phyloP scores from a whole-genome alignment of 148 eudicot genomes.

The Rhododendron simsii region DNA sequence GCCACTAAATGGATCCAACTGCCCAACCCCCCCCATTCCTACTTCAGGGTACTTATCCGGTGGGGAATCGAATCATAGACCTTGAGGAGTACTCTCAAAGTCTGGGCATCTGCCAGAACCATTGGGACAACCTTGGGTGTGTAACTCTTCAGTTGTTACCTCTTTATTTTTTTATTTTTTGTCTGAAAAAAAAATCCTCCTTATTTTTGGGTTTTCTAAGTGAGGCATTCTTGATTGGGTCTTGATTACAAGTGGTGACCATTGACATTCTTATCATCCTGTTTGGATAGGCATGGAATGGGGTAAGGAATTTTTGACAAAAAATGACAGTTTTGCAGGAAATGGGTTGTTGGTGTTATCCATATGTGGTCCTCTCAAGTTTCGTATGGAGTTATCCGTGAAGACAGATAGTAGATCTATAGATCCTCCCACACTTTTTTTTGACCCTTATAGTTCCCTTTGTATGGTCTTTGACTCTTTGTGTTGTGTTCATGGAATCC shows the following conservation, averaged over 20 bases:
- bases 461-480: background rate
- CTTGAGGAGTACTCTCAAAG: too few relatives aligned
- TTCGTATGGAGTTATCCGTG: background rate
- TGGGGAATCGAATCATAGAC: too few relatives aligned
- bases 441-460: background rate
- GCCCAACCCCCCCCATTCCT: too few relatives aligned
- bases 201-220: background rate
- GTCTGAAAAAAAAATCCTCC: too few relatives aligned
- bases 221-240: background rate
- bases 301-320: background rate
- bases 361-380: background rate
- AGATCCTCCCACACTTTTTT: background rate
- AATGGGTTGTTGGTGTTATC: background rate
- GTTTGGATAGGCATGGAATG: background rate
- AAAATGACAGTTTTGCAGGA: background rate
- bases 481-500: background rate
- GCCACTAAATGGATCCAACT: too few relatives aligned
- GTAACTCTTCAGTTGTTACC: too few relatives aligned
- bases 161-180: too few relatives aligned
- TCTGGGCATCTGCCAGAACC: too few relatives aligned
- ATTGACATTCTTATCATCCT: background rate
- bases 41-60: too few relatives aligned
- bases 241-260: background rate
- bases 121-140: too few relatives aligned
- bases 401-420: background rate